Percentiles rank a stretch among this genome's conserved stretches.
These are phyloP conservation scores for Knoxdaviesia proteae DNA, from an alignment of 2,329 filamentous ascomycete species.

Conservation along the genomic window DNA sequence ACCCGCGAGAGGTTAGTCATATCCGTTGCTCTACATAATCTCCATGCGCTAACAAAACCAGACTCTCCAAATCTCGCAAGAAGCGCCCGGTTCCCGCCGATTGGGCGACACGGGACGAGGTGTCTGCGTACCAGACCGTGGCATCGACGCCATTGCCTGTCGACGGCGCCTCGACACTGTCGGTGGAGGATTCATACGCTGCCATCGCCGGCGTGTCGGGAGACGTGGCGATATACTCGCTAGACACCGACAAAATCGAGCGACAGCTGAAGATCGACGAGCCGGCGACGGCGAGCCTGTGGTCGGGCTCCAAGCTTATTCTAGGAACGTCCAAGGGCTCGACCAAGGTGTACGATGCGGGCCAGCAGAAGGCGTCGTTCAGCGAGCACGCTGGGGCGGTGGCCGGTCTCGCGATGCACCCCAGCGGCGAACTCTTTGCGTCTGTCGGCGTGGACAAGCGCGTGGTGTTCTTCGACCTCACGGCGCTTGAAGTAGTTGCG, in stretches of 20 bases:
- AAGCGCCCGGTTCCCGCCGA: slow-evolving; percentile 71
- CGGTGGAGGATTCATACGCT: slow-evolving; percentile 38
- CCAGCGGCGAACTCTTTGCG: slow-evolving; percentile 61
- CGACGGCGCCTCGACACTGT: slow-evolving; percentile 26
- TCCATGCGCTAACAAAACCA: slow-evolving; percentile 15
- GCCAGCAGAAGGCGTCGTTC: slow-evolving; percentile 46
- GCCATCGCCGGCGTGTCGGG: slow-evolving; percentile 60
- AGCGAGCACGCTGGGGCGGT: slow-evolving; percentile 67
- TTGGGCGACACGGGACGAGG: slow-evolving; percentile 59
- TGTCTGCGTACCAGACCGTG: slow-evolving; percentile 28
- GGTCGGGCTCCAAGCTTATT: slow-evolving; percentile 47
- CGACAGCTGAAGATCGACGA: slow-evolving; percentile 45
- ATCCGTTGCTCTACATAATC: slow-evolving; percentile 1
- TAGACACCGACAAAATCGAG: slow-evolving; percentile 46
- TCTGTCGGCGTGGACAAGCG: slow-evolving; percentile 85
- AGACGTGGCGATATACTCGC: slow-evolving; percentile 53
- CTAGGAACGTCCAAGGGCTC: slow-evolving; percentile 56
- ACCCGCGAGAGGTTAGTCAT: slow-evolving; percentile 42
- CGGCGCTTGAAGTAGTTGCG: slow-evolving; percentile 43
- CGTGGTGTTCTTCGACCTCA: slow-evolving; percentile 72
- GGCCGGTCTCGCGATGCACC: slow-evolving; percentile 61
- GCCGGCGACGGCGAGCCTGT: slow-evolving; percentile 43
- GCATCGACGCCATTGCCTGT: slow-evolving; percentile 26
- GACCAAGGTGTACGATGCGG: slow-evolving; percentile 62
- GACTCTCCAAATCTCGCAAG: slow-evolving; percentile 70